Evolutionary conservation across 371 early-diverging fungal genomes (phyloP).

Genomic region (Lichtheimia hyalospora): DNA sequence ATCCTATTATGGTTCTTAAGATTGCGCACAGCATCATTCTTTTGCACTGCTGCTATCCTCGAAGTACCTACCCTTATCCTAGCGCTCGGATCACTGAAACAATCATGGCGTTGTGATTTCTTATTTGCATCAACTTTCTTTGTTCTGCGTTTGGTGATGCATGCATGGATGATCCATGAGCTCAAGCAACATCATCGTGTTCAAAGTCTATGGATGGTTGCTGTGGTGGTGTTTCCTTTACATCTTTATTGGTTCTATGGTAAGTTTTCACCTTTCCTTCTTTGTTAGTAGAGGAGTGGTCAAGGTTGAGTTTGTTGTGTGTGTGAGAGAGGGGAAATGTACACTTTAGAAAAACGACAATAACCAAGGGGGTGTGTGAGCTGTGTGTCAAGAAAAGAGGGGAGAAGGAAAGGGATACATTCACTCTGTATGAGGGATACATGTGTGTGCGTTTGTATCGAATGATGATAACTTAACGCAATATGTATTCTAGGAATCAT

Average conservation of each 20-base stretch:
- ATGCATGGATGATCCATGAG: constrained; percentile 35
- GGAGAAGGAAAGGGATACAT: no score
- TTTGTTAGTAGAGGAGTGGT: no score
- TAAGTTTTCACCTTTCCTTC: constrained; percentile 8
- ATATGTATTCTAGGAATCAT: constrained; percentile 8
- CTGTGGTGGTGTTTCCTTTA: constrained; percentile 32
- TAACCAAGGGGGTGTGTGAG: no score
- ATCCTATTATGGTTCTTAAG: constrained; percentile 35
- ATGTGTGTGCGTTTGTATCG: no score
- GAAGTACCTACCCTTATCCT: constrained; percentile 45
- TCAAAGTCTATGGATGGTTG: constrained; percentile 17
- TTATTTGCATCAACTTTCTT: constrained; percentile 47
- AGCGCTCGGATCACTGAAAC: constrained; percentile 38
- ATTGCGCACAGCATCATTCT: constrained; percentile 25
- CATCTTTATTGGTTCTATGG: constrained; percentile 54
- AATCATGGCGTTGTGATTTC: constrained; percentile 32
- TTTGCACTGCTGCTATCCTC: constrained; percentile 37
- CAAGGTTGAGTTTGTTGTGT: no score
- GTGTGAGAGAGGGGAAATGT: no score
- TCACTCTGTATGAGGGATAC: no score
- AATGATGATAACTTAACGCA: background rate
- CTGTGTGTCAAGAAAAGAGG: no score
- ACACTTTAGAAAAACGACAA: no score
- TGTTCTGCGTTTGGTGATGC: constrained; percentile 37
- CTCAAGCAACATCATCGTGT: constrained; percentile 15